Base-by-base conservation (phyloP, 2,329 filamentous ascomycete genomes). In the Neoscytalidium dimidiatum region DNA sequence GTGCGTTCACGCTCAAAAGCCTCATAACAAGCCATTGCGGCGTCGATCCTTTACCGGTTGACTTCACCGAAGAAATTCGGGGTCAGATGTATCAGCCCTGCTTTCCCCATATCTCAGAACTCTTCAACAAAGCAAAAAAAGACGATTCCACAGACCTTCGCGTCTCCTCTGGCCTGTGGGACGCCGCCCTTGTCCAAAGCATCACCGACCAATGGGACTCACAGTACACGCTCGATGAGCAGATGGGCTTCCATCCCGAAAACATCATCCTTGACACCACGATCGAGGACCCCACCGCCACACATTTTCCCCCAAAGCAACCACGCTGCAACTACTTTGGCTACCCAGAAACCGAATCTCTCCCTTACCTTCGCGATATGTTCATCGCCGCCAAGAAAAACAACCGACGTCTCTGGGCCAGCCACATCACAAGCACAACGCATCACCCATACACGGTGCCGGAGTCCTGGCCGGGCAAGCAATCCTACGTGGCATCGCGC, bases 391-490 rank as follows among this genome's bases (percentile, higher is more conserved):
- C 74, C 21, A 69, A 74, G 57, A 64, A 67, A 43, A 71, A 71
- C 17, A 70, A 74, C 53, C 68, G 74, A 60, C 71, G 75, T n/a
- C 69, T 78, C n/a, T 78, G 75, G 62, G 64, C 78, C 38, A 73
- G 73, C 8, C 75, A 78, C 66, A 67, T 78, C 41, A 78, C 76
- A 19, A 75, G 73, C 64, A 72, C 74, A 13, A 78, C 75, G 1
- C 80, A 83, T 67, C 81, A 83, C 67, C 78, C 80, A 0, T 82
- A 79, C 78, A 71, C 68, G 17, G 72, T 73, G 4, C 80, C 79
- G 2, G 64, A 69, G 2, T 68, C 64, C 41, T 62, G 66, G 56
- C 49, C 66, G 62, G 51, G 67, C 4, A 48, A 46, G 29, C 29
- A 65, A 31, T 43, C 61, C 19, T 67, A 65, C 44, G 17, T 65